These are phyloP conservation scores for Penicillium cinerascens DNA, from an alignment of 495 filamentous ascomycete species.

Conservation along the genomic window DNA sequence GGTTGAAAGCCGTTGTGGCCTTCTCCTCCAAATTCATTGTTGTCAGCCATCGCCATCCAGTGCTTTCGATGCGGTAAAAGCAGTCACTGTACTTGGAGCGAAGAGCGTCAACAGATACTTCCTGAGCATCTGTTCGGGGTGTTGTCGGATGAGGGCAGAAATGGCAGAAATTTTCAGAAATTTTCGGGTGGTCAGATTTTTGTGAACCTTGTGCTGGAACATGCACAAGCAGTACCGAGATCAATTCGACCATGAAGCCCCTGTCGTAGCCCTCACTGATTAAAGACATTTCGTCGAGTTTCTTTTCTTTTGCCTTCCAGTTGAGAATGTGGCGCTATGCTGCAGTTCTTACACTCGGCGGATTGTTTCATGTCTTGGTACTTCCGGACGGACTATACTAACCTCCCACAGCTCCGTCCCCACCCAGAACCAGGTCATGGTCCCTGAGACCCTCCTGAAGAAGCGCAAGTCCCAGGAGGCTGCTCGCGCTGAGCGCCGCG, in stretches of 20 bases:
- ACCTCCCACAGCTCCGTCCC: conserved; percentile 73
- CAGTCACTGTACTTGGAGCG: conserved; percentile 16
- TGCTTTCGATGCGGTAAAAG: conserved; percentile 21
- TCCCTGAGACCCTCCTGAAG: conserved; percentile 97
- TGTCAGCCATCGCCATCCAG: conserved; percentile 43
- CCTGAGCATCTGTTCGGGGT: conserved; percentile 67
- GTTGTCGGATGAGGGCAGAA: conserved; percentile 69
- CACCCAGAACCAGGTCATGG: conserved; percentile 86
- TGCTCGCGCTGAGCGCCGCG: conserved; percentile 79
- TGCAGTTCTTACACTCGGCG: conserved; percentile 88
- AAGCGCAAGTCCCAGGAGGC: conserved; percentile 99
- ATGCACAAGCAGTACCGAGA: conserved; percentile 26
- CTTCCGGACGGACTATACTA: conserved; percentile 68
- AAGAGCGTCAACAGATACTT: conserved; percentile 48
- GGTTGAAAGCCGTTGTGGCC: conserved; percentile 58
- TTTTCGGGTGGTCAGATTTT: conserved; percentile 10
- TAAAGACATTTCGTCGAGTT: conserved; percentile 78
- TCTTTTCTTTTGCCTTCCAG: conserved; percentile 49
- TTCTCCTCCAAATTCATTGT: conserved; percentile 87
- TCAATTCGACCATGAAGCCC: conserved; percentile 3
- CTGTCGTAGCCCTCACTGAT: conserved; percentile 60
- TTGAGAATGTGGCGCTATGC: conserved; percentile 86
- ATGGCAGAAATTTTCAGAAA: conserved; percentile 6
- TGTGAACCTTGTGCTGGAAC: conserved; percentile 33
- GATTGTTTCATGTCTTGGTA: conserved; percentile 58